Conservation (phyloP, 331 rosid species). For the Prunus yedoensis region DNA sequence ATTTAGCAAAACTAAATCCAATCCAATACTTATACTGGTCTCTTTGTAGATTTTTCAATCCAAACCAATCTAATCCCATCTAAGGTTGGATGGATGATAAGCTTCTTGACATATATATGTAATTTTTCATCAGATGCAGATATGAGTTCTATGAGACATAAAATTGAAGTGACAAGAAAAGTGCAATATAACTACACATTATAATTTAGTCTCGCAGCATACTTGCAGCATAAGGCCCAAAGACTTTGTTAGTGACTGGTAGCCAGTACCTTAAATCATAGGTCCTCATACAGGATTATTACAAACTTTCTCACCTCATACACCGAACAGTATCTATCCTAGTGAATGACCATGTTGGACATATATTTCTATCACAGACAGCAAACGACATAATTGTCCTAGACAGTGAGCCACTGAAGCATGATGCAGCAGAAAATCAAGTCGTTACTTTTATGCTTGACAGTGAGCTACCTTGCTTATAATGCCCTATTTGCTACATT, state of each 20-base stretch:
- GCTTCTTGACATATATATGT: no score
- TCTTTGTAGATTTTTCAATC: neutral
- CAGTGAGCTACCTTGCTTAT: neutral
- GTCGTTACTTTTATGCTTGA: neutral
- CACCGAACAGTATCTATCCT: neutral
- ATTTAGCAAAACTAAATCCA: neutral
- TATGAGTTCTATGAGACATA: no score
- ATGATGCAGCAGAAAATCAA: neutral
- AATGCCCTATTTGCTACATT: no score
- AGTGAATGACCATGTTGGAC: neutral
- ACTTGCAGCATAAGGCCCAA: no score
- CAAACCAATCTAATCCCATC: neutral
- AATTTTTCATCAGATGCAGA: no score
- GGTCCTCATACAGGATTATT: no score
- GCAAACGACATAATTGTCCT: neutral
- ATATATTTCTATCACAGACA: neutral
- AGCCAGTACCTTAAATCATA: no score
- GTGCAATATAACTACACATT: neutral
- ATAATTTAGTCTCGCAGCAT: no score
- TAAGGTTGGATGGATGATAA: no score
- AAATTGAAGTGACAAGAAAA: neutral
- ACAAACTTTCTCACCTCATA: neutral
- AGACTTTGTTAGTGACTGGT: no score
- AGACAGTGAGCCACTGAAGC: neutral
- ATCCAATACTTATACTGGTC: neutral